Conservation (phyloP, 129 eudicot genomes). For the Deinandra increscens region DNA sequence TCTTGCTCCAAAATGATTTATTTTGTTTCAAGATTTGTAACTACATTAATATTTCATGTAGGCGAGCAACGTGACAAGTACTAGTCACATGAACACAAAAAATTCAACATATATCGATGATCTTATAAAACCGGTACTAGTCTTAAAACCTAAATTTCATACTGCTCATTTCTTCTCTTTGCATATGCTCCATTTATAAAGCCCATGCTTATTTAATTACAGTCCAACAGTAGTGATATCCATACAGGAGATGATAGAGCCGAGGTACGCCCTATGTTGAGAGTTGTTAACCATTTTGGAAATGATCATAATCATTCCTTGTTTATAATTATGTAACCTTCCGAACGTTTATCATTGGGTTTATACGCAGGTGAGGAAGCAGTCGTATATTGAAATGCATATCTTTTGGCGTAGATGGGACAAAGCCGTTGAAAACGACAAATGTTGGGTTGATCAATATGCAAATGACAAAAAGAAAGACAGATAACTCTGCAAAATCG, state of each 20-base stretch:
- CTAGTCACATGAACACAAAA: constrained; percentile 26
- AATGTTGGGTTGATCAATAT: constrained; percentile 76
- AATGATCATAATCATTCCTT: not conserved
- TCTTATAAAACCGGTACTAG: constrained; percentile 40
- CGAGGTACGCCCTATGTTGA: constrained; percentile 43
- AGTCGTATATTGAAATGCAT: constrained; percentile 70
- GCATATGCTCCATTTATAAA: not conserved
- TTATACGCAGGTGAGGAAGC: constrained; percentile 61
- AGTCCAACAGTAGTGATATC: constrained; percentile 39
- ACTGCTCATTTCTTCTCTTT: not conserved
- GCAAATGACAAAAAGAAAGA: constrained; percentile 21
- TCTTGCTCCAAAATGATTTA: not conserved
- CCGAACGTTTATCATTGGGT: not conserved
- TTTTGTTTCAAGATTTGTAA: constrained; percentile 18
- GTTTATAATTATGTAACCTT: not conserved
- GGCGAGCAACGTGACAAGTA: constrained; percentile 32
- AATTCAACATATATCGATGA: constrained; percentile 28
- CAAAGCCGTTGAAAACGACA: constrained; percentile 55
- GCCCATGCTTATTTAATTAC: constrained; percentile 24
- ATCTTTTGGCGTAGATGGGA: constrained; percentile 67
- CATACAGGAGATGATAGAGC: constrained; percentile 39
- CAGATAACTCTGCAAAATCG: not conserved
- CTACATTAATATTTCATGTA: constrained; percentile 7
- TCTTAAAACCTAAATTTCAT: not conserved
- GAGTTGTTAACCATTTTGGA: not conserved